These are phyloP conservation scores for Hymenoscyphus fraxineus DNA, from an alignment of 2,329 filamentous ascomycete species.

Conservation along the genomic window DNA sequence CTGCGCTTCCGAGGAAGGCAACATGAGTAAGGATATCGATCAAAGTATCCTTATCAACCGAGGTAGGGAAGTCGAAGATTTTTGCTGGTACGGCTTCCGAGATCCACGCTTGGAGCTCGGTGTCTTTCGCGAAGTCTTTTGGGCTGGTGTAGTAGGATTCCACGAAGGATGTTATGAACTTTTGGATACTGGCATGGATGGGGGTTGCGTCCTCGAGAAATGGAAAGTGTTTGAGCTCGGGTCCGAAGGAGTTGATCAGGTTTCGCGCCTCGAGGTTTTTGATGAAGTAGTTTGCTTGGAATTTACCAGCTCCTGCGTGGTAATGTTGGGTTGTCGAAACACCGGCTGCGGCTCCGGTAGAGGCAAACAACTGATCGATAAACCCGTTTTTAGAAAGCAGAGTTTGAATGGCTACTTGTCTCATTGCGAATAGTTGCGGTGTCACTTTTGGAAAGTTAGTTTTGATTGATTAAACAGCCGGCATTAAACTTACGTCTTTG, in stretches of 20 bases:
- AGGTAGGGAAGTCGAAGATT: slow-evolving; percentile 41
- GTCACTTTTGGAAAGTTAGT: slow-evolving; percentile 1
- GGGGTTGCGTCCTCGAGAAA: slow-evolving; percentile 42
- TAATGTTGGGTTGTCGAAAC: slow-evolving; percentile 17
- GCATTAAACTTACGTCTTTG: slow-evolving; percentile 34
- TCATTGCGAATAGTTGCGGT: slow-evolving; percentile 5
- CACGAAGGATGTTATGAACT: slow-evolving; percentile 42
- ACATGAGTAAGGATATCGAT: slow-evolving; percentile 42
- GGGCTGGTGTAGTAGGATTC: slow-evolving; percentile 42
- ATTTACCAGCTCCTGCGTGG: slow-evolving; percentile 31
- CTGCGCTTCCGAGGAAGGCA: slow-evolving; percentile 37
- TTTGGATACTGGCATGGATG: slow-evolving; percentile 37
- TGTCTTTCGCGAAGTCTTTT: slow-evolving; percentile 35
- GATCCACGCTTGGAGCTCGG: slow-evolving; percentile 44
- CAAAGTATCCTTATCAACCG: slow-evolving; percentile 30
- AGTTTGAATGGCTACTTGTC: slow-evolving; percentile 5
- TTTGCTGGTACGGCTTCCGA: slow-evolving; percentile 38
- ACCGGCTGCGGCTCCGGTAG: slow-evolving; percentile 11
- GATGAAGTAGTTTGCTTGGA: slow-evolving; percentile 40
- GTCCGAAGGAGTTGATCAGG: slow-evolving; percentile 39
- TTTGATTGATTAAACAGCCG: background rate
- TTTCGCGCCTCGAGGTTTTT: slow-evolving; percentile 39
- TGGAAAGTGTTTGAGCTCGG: slow-evolving; percentile 40
- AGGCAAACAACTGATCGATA: slow-evolving; percentile 19
- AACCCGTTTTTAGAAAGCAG: slow-evolving; percentile 19